Evolutionary conservation across 495 filamentous ascomycete genomes (phyloP).

Genomic region (Aspergillus leporis): DNA sequence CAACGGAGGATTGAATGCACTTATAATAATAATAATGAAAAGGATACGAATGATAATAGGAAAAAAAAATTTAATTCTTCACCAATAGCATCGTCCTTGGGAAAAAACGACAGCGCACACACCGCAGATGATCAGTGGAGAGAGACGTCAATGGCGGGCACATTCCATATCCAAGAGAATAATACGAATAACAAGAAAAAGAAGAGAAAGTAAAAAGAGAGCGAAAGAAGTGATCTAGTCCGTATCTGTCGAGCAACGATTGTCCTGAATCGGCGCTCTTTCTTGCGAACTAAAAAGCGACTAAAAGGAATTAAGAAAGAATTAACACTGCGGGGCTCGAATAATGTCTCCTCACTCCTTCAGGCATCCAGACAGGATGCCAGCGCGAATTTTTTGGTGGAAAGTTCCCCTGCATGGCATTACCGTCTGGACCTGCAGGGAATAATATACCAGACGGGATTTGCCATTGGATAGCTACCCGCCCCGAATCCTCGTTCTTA

Average conservation of each 20-base stretch:
- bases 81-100: background rate
- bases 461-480: background rate
- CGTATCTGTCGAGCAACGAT: background rate
- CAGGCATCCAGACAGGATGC: constrained; percentile 1
- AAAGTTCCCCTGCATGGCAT: background rate
- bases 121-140: constrained; percentile 1
- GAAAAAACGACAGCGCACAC: background rate
- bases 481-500: background rate
- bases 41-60: background rate
- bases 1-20: background rate
- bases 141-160: background rate
- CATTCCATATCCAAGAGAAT: background rate
- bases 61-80: background rate
- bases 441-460: background rate
- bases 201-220: background rate
- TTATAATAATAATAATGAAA: background rate
- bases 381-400: too few relatives aligned
- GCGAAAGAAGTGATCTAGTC: background rate
- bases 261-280: background rate
- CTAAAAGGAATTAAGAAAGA: background rate
- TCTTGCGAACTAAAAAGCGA: background rate
- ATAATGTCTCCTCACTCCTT: background rate
- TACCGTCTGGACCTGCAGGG: constrained; percentile 1
- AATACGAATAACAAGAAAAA: background rate
- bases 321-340: background rate